Conservation (phyloP, 2,329 filamentous ascomycete genomes). For the Aspergillus viridinutans region DNA sequence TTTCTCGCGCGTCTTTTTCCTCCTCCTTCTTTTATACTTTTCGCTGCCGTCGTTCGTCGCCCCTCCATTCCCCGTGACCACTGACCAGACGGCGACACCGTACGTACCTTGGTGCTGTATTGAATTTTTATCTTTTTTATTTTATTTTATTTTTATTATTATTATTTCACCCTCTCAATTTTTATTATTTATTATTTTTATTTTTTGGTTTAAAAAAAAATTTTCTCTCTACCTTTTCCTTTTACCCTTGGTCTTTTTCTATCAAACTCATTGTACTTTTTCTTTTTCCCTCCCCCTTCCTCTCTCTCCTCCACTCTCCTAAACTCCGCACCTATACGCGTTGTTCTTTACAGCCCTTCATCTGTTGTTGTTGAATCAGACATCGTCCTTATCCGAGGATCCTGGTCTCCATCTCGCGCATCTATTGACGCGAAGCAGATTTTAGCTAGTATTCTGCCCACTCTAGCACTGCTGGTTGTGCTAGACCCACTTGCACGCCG, state of each 20-base stretch:
- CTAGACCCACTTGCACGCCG: constrained; percentile 38
- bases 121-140: constrained; percentile 6
- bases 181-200: constrained; percentile 4
- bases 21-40: constrained; percentile 6
- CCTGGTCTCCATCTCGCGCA: constrained; percentile 20
- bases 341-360: constrained; percentile 17
- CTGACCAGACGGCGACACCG: constrained; percentile 2
- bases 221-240: constrained; percentile 10
- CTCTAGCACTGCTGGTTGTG: constrained; percentile 30
- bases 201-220: constrained; percentile 10
- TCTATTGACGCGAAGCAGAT: constrained; percentile 35
- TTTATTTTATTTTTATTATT: background rate
- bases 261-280: constrained; percentile 2
- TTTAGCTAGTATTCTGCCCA: constrained; percentile 19
- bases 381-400: constrained; percentile 14
- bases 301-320: constrained; percentile 7
- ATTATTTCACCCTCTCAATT: constrained; percentile 9
- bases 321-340: constrained; percentile 9
- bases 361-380: constrained; percentile 11
- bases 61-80: constrained; percentile 23
- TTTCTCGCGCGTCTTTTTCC: background rate
- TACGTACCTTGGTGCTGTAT: constrained; percentile 16
- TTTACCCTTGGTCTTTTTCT: constrained; percentile 4
- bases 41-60: constrained; percentile 17
- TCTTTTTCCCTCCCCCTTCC: constrained; percentile 16